Percentiles rank a stretch among this genome's conserved stretches.
These are phyloP conservation scores for Angophora floribunda DNA, from an alignment of 345 rosid genomes.

Conservation along the genomic window DNA sequence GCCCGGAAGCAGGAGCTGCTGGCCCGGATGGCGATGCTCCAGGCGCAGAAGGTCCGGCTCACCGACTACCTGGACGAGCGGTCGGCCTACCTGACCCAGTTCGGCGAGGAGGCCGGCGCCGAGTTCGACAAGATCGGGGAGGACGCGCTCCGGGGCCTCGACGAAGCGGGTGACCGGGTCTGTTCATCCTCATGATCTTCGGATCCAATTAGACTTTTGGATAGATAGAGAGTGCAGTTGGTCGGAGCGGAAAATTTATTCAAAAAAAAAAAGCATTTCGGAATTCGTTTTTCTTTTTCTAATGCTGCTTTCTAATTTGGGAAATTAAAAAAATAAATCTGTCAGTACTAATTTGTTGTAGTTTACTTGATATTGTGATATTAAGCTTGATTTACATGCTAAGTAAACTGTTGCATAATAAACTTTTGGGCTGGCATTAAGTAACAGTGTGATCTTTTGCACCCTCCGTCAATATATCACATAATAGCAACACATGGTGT, in stretches of 20 bases:
- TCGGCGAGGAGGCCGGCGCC: conserved; percentile 76
- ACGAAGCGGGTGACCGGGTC: conserved; percentile 85
- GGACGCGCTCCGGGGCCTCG: conserved; percentile 81
- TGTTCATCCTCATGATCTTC: neutral
- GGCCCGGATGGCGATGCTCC: conserved; percentile 79
- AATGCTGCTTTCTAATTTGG: neutral
- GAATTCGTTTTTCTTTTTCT: neutral
- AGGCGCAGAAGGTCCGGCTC: conserved; percentile 78
- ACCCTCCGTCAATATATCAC: neutral
- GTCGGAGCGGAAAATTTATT: neutral
- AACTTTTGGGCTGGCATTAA: neutral
- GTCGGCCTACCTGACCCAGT: conserved; percentile 67
- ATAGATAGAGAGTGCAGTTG: neutral
- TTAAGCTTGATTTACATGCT: neutral
- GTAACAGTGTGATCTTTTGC: neutral
- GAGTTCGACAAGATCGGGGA: conserved; percentile 86
- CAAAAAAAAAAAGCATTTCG: neutral
- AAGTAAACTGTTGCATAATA: neutral
- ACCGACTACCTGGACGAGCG: conserved; percentile 74
- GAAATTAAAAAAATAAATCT: neutral
- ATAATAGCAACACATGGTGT: neutral
- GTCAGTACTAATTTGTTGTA: neutral
- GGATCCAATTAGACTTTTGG: neutral
- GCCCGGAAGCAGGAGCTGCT: conserved; percentile 67
- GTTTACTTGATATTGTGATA: neutral